Evolutionary conservation across 2,329 filamentous ascomycete genomes (phyloP).

Genomic region (Drechslerella stenobrocha): DNA sequence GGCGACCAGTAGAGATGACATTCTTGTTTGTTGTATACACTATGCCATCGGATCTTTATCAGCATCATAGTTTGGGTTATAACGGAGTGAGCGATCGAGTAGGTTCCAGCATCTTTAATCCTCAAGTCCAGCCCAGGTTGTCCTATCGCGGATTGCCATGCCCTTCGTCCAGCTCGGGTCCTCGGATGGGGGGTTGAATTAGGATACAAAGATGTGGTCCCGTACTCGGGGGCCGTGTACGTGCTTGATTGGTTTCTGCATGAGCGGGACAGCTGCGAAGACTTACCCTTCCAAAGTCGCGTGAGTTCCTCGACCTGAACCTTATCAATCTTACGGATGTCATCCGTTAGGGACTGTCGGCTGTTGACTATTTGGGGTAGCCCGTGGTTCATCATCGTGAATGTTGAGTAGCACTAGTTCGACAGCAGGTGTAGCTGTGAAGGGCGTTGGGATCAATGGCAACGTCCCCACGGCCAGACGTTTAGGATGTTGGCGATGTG

Average conservation of each 20-base stretch:
- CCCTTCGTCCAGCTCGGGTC: constrained; percentile 16
- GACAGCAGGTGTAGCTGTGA: constrained; percentile 17
- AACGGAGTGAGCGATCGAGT: constrained; percentile 43
- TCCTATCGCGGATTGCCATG: constrained; percentile 22
- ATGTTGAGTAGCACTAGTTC: constrained; percentile 11
- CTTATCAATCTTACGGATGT: constrained; percentile 55
- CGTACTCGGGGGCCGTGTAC: constrained; percentile 43
- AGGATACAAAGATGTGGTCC: constrained; percentile 48
- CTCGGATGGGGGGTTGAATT: constrained; percentile 26
- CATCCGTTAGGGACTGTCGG: constrained; percentile 55
- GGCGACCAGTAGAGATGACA: constrained; percentile 57
- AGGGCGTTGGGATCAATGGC: too few species aligned
- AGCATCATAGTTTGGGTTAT: constrained; percentile 43
- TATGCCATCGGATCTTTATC: constrained; percentile 51
- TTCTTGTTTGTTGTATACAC: constrained; percentile 59
- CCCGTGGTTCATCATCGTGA: constrained; percentile 46
- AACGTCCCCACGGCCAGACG: neutral
- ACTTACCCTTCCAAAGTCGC: constrained; percentile 60
- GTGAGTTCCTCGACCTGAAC: constrained; percentile 57
- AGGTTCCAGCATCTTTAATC: constrained; percentile 48
- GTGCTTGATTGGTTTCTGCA: constrained; percentile 36
- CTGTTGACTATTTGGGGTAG: constrained; percentile 55
- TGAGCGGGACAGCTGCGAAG: constrained; percentile 45
- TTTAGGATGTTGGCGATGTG: neutral
- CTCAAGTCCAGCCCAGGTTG: constrained; percentile 28